Evolutionary conservation across 257 asterid genomes (phyloP).

Genomic region (Solanum microdontum): DNA sequence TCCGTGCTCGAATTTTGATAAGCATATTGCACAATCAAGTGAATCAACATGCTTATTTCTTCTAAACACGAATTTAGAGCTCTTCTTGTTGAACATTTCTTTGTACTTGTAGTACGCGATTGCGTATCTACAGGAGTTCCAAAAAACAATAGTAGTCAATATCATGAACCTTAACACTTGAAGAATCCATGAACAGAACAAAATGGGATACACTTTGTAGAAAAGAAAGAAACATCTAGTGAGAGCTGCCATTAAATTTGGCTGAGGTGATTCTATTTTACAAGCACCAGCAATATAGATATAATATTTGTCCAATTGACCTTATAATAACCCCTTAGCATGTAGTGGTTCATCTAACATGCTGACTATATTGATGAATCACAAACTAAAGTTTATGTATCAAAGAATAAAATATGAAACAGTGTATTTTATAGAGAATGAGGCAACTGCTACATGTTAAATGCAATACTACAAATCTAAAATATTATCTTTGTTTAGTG

Average conservation of each 20-base stretch:
- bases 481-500: neutral
- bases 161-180: neutral
- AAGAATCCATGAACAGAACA: neutral
- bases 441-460: neutral
- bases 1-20: neutral
- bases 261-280: neutral
- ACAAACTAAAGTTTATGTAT: neutral
- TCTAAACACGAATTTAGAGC: neutral
- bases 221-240: neutral
- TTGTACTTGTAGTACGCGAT: neutral
- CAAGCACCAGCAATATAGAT: neutral
- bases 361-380: neutral
- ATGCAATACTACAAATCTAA: neutral
- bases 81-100: neutral
- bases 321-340: neutral
- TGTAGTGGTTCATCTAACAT: neutral
- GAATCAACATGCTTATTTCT: neutral
- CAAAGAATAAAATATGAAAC: neutral
- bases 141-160: neutral
- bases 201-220: neutral
- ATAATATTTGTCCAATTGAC: neutral
- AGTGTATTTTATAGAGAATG: neutral
- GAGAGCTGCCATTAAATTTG: neutral
- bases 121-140: neutral
- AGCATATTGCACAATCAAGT: neutral